Conservation (phyloP, 495 filamentous ascomycete genomes). For the Penicillium roqueforti region DNA sequence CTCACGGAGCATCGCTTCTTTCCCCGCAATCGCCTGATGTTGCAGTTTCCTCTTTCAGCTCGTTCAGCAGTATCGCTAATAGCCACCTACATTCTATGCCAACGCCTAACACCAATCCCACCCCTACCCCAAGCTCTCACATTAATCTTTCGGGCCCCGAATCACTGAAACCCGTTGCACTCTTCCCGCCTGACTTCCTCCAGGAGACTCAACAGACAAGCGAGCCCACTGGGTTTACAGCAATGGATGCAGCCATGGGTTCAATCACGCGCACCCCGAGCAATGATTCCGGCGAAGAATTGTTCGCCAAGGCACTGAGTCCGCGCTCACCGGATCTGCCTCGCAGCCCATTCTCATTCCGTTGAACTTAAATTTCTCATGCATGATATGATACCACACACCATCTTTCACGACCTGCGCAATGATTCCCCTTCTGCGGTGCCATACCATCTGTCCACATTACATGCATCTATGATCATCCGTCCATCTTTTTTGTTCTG, state of each 20-base stretch:
- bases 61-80: slow-evolving; percentile 43
- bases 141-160: slow-evolving; percentile 12
- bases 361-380: slow-evolving; percentile 12
- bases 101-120: slow-evolving; percentile 28
- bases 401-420: slow-evolving; percentile 15
- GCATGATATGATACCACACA: background rate
- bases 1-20: slow-evolving; percentile 26
- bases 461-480: slow-evolving; percentile 8
- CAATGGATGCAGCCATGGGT: slow-evolving; percentile 34
- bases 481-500: background rate
- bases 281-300: slow-evolving; percentile 60
- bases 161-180: slow-evolving; percentile 29
- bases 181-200: slow-evolving; percentile 38
- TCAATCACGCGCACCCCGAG: slow-evolving; percentile 22
- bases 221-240: slow-evolving; percentile 30
- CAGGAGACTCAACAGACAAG: slow-evolving; percentile 39
- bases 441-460: slow-evolving; percentile 17
- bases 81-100: slow-evolving; percentile 19
- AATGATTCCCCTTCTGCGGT: slow-evolving; percentile 33
- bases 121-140: slow-evolving; percentile 17
- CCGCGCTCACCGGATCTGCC: slow-evolving; percentile 74
- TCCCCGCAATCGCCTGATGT: slow-evolving; percentile 61
- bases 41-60: slow-evolving; percentile 60
- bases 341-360: slow-evolving; percentile 65
- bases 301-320: slow-evolving; percentile 78